Percentiles rank a stretch among this genome's conserved stretches.
Conservation (phyloP, 805 yeast genomes). For the Candida maesae region DNA sequence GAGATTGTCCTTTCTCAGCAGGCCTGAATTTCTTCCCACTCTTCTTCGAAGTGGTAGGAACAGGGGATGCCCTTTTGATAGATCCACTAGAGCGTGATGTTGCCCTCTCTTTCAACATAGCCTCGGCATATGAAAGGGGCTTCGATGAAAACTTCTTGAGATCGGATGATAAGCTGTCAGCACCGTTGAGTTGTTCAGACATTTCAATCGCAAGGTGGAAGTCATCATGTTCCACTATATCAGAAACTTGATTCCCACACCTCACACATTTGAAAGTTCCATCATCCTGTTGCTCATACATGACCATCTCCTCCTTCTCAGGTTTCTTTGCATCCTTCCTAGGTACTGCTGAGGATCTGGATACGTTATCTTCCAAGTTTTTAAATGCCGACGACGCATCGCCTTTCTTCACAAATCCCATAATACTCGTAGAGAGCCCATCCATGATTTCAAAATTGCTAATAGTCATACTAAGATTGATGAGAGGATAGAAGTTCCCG, state of each 20-base stretch:
- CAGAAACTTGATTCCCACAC: slow-evolving; percentile 19
- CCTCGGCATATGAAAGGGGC: slow-evolving; percentile 10
- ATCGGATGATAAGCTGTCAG: slow-evolving; percentile 16
- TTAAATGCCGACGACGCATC: slow-evolving; percentile 12
- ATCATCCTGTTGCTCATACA: not conserved
- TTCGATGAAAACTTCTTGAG: slow-evolving; percentile 8
- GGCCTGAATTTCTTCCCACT: slow-evolving; percentile 12
- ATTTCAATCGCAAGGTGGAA: slow-evolving; percentile 50
- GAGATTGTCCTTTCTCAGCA: slow-evolving; percentile 22
- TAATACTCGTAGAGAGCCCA: slow-evolving; percentile 13
- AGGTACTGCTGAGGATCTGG: no score
- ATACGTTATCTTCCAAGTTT: not conserved
- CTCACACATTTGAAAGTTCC: slow-evolving; percentile 10
- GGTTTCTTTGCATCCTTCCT: not conserved
- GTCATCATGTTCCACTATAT: slow-evolving; percentile 46
- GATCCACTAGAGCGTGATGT: no score
- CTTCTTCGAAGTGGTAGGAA: no score
- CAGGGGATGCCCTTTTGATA: not conserved
- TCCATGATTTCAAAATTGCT: slow-evolving; percentile 48
- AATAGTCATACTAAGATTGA: slow-evolving; percentile 47
- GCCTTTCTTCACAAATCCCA: slow-evolving; percentile 21
- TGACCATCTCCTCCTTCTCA: not conserved
- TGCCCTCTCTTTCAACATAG: slow-evolving; percentile 3
- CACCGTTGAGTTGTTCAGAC: slow-evolving; percentile 41
- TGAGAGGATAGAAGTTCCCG: slow-evolving; percentile 42